Evolutionary conservation across 495 filamentous ascomycete genomes (phyloP).

Genomic region (Talaromyces liani): DNA sequence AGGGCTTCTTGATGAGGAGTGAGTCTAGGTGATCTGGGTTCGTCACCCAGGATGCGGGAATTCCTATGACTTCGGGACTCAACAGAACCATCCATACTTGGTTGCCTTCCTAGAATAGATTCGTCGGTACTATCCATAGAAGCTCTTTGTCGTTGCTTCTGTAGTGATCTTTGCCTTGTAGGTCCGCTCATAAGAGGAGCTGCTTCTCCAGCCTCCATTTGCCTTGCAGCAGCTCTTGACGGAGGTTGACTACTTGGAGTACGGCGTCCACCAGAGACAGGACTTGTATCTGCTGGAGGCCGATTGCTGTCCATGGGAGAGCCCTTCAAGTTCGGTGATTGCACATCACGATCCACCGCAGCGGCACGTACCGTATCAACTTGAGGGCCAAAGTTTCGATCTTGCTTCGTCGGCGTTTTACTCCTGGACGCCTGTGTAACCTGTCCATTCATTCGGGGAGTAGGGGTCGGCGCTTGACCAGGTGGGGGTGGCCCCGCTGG

Average conservation of each 20-base stretch:
- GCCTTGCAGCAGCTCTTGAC: constrained; percentile 32
- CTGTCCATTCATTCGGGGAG: constrained; percentile 52
- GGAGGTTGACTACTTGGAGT: constrained; percentile 49
- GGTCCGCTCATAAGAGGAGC: constrained; percentile 37
- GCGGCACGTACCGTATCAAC: constrained; percentile 42
- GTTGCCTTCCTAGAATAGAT: constrained; percentile 33
- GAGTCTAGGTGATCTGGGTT: constrained; percentile 37
- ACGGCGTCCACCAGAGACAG: constrained; percentile 48
- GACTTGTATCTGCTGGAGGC: constrained; percentile 22
- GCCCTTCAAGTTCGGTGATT: constrained; percentile 51
- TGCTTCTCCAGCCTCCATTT: constrained; percentile 43
- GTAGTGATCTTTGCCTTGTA: constrained; percentile 36
- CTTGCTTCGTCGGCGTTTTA: constrained; percentile 53
- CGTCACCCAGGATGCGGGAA: constrained; percentile 31
- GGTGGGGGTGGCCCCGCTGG: constrained; percentile 80
- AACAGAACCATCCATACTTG: constrained; percentile 37
- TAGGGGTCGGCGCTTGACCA: constrained; percentile 76
- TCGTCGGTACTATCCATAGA: constrained; percentile 42
- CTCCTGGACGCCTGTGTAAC: constrained; percentile 36
- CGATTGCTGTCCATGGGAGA: constrained; percentile 31
- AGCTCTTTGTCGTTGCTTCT: constrained; percentile 32
- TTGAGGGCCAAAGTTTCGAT: constrained; percentile 40
- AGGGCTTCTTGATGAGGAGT: constrained; percentile 47
- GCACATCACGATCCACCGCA: constrained; percentile 39
- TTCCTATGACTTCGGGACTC: constrained; percentile 34